Percentiles rank a stretch among this genome's conserved stretches.
Evolutionary conservation across 768 basidiomycete genomes (phyloP).

Genomic region (Filobasidium floriforme): DNA sequence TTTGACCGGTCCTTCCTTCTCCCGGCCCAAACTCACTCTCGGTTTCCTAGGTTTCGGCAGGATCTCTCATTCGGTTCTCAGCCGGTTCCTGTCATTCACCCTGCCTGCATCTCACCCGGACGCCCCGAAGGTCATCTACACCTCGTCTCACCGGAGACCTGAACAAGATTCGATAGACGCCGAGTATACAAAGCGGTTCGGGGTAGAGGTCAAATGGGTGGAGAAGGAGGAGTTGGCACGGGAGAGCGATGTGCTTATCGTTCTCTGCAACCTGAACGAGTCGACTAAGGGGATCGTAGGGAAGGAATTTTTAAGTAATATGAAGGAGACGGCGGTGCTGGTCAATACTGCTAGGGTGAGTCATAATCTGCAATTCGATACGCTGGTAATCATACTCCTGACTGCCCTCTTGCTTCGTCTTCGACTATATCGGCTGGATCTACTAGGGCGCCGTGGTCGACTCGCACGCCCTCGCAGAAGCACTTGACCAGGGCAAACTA

Average conservation of each 20-base stretch:
- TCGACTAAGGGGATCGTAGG: conserved; percentile 67
- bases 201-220: conserved; percentile 53
- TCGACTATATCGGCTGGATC: not conserved
- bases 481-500: conserved; percentile 67
- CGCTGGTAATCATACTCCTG: not conserved
- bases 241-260: conserved; percentile 74
- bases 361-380: not conserved
- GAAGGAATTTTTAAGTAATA: conserved; percentile 62
- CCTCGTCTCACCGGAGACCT: conserved; percentile 29
- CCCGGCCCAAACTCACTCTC: conserved; percentile 50
- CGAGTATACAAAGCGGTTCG: conserved; percentile 35
- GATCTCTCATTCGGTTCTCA: conserved; percentile 76
- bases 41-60: conserved; percentile 94
- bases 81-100: conserved; percentile 71
- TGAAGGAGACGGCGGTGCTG: conserved; percentile 76
- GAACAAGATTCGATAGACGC: conserved; percentile 38
- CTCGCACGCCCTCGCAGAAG: conserved; percentile 75
- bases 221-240: conserved; percentile 61
- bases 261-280: conserved; percentile 52
- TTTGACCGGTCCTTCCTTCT: conserved; percentile 61
- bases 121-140: conserved; percentile 34
- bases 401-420: not conserved
- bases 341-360: conserved; percentile 71
- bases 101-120: conserved; percentile 20
- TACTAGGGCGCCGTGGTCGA: conserved; percentile 66